A percentile compares a stretch with the other conserved stretches of the same genome.
Evolutionary conservation across 108 stramenopile genomes (phyloP).

Genomic region (Chaetoceros muelleri): DNA sequence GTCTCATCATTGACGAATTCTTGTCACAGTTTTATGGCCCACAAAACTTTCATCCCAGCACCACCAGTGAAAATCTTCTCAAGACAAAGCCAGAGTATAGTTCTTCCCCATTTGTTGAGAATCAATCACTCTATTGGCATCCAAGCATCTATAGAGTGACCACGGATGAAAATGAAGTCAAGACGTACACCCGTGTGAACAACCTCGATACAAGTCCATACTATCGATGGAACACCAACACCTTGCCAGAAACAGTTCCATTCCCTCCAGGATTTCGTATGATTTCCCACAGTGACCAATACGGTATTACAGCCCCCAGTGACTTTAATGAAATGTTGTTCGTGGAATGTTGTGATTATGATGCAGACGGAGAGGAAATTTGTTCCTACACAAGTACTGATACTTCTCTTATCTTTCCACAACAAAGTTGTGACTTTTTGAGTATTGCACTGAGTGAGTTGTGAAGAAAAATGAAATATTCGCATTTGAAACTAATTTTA

Average conservation of each 20-base stretch:
- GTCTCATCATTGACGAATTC: too few species aligned
- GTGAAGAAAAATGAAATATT: too few species aligned
- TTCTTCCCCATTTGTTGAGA: constrained; percentile 9
- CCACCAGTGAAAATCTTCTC: constrained; percentile 6
- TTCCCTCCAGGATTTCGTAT: constrained; percentile 22
- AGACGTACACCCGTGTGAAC: background rate
- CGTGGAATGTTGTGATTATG: constrained; percentile 15
- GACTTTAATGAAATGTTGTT: constrained; percentile 8
- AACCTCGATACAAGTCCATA: constrained; percentile 7
- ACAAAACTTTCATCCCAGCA: constrained; percentile 11
- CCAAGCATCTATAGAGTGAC: constrained; percentile 1
- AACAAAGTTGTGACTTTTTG: too few species aligned
- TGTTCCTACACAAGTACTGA: too few species aligned
- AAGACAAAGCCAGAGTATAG: constrained; percentile 3
- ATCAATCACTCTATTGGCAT: constrained; percentile 4
- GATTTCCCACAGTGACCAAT: constrained; percentile 13
- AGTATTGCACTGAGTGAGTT: too few species aligned
- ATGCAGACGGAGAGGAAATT: too few species aligned
- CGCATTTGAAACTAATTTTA: too few species aligned
- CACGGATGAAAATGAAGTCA: background rate
- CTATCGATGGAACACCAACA: constrained; percentile 26
- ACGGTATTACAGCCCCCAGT: constrained; percentile 3
- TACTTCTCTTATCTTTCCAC: too few species aligned
- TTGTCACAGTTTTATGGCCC: constrained; percentile 17
- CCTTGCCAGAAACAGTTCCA: constrained; percentile 7